phyloP scores from a whole-genome alignment of 1,139 yeast species.

The Yamadazyma trypodendri region DNA sequence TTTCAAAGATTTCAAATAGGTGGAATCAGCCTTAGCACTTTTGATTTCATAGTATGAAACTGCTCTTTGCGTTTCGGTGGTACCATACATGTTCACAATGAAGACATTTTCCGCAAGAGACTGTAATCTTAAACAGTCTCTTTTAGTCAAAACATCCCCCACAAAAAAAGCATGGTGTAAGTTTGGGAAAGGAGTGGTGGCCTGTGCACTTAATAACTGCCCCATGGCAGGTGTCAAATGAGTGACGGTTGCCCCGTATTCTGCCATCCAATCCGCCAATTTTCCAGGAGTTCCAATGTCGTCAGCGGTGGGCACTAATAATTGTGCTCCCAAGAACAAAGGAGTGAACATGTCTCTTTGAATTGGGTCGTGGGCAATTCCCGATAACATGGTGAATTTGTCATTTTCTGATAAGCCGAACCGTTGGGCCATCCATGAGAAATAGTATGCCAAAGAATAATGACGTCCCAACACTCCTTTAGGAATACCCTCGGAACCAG shows the following conservation, averaged over 20 bases:
- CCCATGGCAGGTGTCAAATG: slow-evolving; percentile 99
- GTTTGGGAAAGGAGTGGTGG: slow-evolving; percentile 80
- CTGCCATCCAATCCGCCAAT: slow-evolving; percentile 95
- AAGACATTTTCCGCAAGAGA: slow-evolving; percentile 84
- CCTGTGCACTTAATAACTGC: slow-evolving; percentile 93
- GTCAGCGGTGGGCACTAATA: slow-evolving; percentile 91
- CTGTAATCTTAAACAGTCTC: slow-evolving; percentile 92
- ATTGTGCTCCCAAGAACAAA: slow-evolving; percentile 87
- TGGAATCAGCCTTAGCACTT: slow-evolving; percentile 65
- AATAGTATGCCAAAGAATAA: slow-evolving; percentile 91
- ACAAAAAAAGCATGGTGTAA: slow-evolving; percentile 97
- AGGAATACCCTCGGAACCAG: slow-evolving; percentile 98
- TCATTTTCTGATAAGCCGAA: slow-evolving; percentile 79
- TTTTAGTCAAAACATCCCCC: slow-evolving; percentile 94
- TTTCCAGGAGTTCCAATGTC: slow-evolving; percentile 98
- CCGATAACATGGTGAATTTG: slow-evolving; percentile 94
- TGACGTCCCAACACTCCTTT: slow-evolving; percentile 99
- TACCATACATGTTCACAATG: slow-evolving; percentile 98
- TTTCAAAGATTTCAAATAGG: slow-evolving; percentile 78
- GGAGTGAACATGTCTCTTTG: slow-evolving; percentile 99
- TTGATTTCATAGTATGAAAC: slow-evolving; percentile 92
- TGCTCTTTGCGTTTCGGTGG: slow-evolving; percentile 98
- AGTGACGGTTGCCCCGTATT: slow-evolving; percentile 88
- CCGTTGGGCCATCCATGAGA: slow-evolving; percentile 95
- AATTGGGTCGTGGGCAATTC: slow-evolving; percentile 98